Evolutionary conservation across 1,284 basidiomycete genomes (phyloP).

Genomic region (Sporisorium exsertum): DNA sequence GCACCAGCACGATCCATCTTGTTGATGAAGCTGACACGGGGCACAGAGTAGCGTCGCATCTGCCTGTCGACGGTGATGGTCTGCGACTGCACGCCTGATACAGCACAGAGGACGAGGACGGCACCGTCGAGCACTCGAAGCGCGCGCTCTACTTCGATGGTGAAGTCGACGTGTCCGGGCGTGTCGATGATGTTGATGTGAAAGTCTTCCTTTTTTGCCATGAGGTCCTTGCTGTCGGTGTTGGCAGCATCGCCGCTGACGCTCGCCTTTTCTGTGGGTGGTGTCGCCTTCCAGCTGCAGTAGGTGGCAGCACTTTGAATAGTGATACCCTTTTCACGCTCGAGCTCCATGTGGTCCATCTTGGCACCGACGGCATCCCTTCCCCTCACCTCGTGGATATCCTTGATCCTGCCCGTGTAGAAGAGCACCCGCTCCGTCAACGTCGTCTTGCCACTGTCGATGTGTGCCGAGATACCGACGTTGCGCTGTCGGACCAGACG

Average conservation of each 20-base stretch:
- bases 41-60: slow-evolving; percentile 95
- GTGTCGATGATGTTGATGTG: slow-evolving; percentile 99
- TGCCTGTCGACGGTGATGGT: slow-evolving; percentile 99
- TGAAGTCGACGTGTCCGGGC: slow-evolving; percentile 99
- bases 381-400: slow-evolving; percentile 97
- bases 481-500: slow-evolving; percentile 70
- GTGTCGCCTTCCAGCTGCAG: slow-evolving; percentile 88
- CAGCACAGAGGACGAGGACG: slow-evolving; percentile 94
- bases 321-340: slow-evolving; percentile 98
- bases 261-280: slow-evolving; percentile 68
- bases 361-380: slow-evolving; percentile 96
- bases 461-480: slow-evolving; percentile 71
- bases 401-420: slow-evolving; percentile 94
- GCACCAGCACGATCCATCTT: slow-evolving; percentile 99
- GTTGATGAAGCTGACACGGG: slow-evolving; percentile 96
- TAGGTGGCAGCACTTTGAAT: slow-evolving; percentile 99
- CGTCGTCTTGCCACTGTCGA: slow-evolving; percentile 97
- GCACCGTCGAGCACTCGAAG: slow-evolving; percentile 96
- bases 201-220: slow-evolving; percentile 77
- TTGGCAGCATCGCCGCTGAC: slow-evolving; percentile 69
- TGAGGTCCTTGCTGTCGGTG: slow-evolving; percentile 40
- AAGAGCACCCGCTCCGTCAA: slow-evolving; percentile 96
- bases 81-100: slow-evolving; percentile 96
- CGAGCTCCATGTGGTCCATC: slow-evolving; percentile 99
- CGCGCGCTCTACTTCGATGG: slow-evolving; percentile 98